Evolutionary conservation across 1,284 basidiomycete genomes (phyloP).

Genomic region (Polyporus tsugae): DNA sequence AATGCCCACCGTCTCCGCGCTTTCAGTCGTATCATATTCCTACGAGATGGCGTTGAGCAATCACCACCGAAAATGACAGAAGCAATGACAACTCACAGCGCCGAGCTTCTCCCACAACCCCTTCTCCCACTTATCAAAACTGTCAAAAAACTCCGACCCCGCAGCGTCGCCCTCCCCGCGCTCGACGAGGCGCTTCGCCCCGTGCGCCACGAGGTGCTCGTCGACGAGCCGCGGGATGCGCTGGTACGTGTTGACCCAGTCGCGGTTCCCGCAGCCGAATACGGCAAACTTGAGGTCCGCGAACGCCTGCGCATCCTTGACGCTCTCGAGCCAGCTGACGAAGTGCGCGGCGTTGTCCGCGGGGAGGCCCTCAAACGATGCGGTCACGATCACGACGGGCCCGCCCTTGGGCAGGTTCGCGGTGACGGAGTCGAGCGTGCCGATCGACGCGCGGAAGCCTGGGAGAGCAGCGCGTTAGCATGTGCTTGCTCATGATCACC

Average conservation of each 20-base stretch:
- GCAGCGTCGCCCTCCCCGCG: slow-evolving; percentile 56
- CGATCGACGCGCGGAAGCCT: slow-evolving; percentile 52
- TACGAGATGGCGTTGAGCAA: slow-evolving; percentile 18
- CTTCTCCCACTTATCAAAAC: slow-evolving; percentile 56
- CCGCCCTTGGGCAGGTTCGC: slow-evolving; percentile 53
- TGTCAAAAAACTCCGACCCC: slow-evolving; percentile 53
- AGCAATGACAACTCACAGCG: slow-evolving; percentile 38
- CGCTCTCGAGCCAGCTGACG: slow-evolving; percentile 48
- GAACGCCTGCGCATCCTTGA: slow-evolving; percentile 41
- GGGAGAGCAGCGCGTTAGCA: neutral
- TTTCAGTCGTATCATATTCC: slow-evolving; percentile 41
- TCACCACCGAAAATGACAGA: neutral
- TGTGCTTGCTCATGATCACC: too few relatives aligned
- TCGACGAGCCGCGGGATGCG: slow-evolving; percentile 57
- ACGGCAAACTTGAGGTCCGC: slow-evolving; percentile 52
- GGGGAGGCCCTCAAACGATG: slow-evolving; percentile 60
- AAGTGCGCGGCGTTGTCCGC: slow-evolving; percentile 59
- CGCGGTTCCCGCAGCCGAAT: slow-evolving; percentile 62
- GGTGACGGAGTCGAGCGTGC: slow-evolving; percentile 52
- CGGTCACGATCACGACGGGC: slow-evolving; percentile 57
- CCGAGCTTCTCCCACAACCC: slow-evolving; percentile 50
- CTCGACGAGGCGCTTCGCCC: slow-evolving; percentile 50
- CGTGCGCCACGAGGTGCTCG: slow-evolving; percentile 46
- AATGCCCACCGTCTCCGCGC: slow-evolving; percentile 22
- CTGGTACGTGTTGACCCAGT: slow-evolving; percentile 62